These are phyloP conservation scores for Populus hybrid DNA, from an alignment of 441 rosid genomes.

Conservation along the genomic window DNA sequence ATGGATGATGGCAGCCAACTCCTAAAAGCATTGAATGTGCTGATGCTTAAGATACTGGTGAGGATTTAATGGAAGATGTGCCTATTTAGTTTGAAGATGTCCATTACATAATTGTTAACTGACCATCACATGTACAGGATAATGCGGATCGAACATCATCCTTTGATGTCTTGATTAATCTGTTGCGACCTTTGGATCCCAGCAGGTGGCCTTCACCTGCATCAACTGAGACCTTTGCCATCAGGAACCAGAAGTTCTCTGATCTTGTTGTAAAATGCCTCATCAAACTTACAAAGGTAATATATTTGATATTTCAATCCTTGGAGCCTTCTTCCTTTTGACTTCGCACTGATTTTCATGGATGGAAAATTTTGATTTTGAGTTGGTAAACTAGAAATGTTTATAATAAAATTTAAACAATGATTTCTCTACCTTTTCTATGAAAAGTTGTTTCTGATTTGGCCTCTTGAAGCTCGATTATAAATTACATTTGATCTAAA, in stretches of 20 bases:
- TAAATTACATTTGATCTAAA: not conserved
- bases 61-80: conserved; percentile 20
- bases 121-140: conserved; percentile 56
- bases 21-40: conserved; percentile 92
- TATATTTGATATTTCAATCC: not conserved
- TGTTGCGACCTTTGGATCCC: conserved; percentile 91
- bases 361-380: not conserved
- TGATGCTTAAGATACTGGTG: conserved; percentile 99
- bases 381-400: not conserved
- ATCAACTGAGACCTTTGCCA: conserved; percentile 61
- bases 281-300: conserved; percentile 97
- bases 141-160: conserved; percentile 97
- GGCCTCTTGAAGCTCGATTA: not conserved
- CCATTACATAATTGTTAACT: conserved; percentile 13
- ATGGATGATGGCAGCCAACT: conserved; percentile 99
- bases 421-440: not conserved
- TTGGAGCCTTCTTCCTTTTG: not conserved
- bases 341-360: not conserved
- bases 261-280: conserved; percentile 99
- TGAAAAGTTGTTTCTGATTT: not conserved
- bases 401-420: no score
- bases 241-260: conserved; percentile 97
- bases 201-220: conserved; percentile 97
- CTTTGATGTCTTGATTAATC: conserved; percentile 94
- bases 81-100: not conserved